Evolutionary conservation across 225 moss, liverwort and hornwort species (phyloP), one percentile per base, ranked within the genome.

Genomic region (Pseudisothecium myosuroides): DNA sequence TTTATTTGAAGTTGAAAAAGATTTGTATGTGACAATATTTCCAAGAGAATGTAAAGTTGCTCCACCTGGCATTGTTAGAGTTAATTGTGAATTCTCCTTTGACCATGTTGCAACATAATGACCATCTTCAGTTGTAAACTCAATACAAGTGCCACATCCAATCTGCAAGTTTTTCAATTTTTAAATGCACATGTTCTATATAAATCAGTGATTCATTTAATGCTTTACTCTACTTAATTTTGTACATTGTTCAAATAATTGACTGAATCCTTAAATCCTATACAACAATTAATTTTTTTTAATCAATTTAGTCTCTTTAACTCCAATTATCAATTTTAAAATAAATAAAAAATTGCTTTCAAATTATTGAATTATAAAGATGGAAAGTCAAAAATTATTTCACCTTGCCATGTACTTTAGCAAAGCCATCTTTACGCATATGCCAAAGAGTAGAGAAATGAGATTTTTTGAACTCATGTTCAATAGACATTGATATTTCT

Each of bases 71-170:
- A 97, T 95, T 80, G 95, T 32, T 8, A 98, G 85, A 89, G 92
- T 96, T 47, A 98, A 83, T 85, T 93, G 93, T 39, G 93, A 92
- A 39, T 73, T 92, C 18, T 93, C 85, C 19, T 90, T 91, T 5
- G 96, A 95, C 98, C 98, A 98, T 67, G 96, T 95, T 83, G 92
- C 96, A 87, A 79, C 78, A 60, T 98, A 97, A 34, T 96, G 89
- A 76, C 97, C 98, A 87, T 96, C 97, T 22, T 80, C 41, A 12
- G 93, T 97, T 45, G 91, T 75, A 87, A 97, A 97, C 45, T 98
- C 96, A 72, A 97, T 91, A 65, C 95, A 97, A 67, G 95, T 96
- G 12, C 98, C 98, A 69, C 18, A 88, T 81, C 88, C 92, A 84
- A 93, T 65, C 93, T 94, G 28, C 32, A 45, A 21, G 12, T 19